phyloP scores from a whole-genome alignment of 208 protist species.

The Acanthamoeba healyi region DNA sequence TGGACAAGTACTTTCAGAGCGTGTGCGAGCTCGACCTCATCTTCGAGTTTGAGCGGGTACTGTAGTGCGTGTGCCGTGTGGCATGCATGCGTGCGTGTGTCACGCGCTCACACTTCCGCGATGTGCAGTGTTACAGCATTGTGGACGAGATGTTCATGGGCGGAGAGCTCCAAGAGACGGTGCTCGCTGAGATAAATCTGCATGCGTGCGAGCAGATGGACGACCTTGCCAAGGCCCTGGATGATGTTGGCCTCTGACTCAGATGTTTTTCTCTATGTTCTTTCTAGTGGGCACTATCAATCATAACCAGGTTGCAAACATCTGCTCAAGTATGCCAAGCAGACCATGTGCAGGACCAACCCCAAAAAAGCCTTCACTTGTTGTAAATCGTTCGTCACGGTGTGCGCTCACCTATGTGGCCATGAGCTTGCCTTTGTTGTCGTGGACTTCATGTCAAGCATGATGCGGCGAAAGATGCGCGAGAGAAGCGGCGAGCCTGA shows the following conservation, averaged over 20 bases:
- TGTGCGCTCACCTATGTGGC: too few species aligned
- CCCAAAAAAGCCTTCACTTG: too few species aligned
- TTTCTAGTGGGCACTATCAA: too few species aligned
- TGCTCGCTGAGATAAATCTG: background rate
- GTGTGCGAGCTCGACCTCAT: conserved; percentile 99
- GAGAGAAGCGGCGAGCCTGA: conserved; percentile 26
- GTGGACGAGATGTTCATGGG: conserved; percentile 99
- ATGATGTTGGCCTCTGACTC: background rate
- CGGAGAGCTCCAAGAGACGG: conserved; percentile 97
- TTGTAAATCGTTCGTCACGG: too few species aligned
- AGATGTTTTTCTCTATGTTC: too few species aligned
- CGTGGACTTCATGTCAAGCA: conserved; percentile 4
- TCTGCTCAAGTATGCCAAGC: too few species aligned
- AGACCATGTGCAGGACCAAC: too few species aligned
- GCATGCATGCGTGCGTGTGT: too few species aligned
- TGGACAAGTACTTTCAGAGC: conserved; percentile 99
- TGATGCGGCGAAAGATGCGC: conserved; percentile 47
- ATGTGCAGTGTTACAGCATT: conserved; percentile 97
- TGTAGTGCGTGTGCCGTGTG: too few species aligned
- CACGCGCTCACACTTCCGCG: background rate
- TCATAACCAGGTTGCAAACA: too few species aligned
- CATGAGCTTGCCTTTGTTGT: too few species aligned
- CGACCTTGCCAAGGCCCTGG: background rate
- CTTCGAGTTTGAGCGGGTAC: conserved; percentile 98
- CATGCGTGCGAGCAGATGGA: background rate